These are phyloP conservation scores for Lachnum nothofagi DNA, from an alignment of 2,329 filamentous ascomycete species.

Conservation along the genomic window DNA sequence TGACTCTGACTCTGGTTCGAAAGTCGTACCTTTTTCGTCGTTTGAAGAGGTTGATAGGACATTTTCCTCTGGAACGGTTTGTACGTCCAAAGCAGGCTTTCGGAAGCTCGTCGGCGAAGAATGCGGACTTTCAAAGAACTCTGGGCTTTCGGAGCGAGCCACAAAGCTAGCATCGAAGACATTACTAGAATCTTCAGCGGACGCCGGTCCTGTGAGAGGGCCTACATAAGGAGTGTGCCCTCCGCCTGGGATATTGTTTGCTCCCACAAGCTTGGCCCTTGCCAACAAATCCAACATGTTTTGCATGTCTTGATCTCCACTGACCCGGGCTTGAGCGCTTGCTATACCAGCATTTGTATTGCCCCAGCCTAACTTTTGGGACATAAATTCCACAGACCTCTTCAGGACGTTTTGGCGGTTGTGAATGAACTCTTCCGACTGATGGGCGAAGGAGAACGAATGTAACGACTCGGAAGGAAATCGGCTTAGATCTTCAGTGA, in stretches of 20 bases:
- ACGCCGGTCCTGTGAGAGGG: constrained; percentile 75
- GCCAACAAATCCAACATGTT: constrained; percentile 85
- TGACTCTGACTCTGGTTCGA: constrained; percentile 38
- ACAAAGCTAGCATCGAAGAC: constrained; percentile 80
- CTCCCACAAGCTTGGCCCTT: constrained; percentile 71
- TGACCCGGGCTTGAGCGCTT: constrained; percentile 75
- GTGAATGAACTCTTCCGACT: constrained; percentile 86
- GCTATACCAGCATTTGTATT: constrained; percentile 69
- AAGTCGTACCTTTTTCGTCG: constrained; percentile 19
- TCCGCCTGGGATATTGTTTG: constrained; percentile 53
- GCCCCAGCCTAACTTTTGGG: constrained; percentile 74
- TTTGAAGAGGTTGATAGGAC: constrained; percentile 19
- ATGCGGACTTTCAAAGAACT: constrained; percentile 33
- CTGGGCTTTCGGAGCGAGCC: constrained; percentile 48
- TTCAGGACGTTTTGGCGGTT: constrained; percentile 90
- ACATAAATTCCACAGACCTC: constrained; percentile 91
- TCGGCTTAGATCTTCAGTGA: constrained; percentile 81
- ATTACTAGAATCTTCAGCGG: constrained; percentile 63
- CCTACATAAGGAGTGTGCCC: constrained; percentile 46
- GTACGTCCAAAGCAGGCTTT: constrained; percentile 11
- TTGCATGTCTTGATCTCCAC: constrained; percentile 80
- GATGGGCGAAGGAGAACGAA: constrained; percentile 95
- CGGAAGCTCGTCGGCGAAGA: constrained; percentile 23
- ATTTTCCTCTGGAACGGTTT: constrained; percentile 12
- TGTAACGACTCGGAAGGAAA: constrained; percentile 96